Evolutionary conservation across 768 basidiomycete genomes (phyloP), one percentile per base, ranked within the genome.

Genomic region (Pholiota microspora): DNA sequence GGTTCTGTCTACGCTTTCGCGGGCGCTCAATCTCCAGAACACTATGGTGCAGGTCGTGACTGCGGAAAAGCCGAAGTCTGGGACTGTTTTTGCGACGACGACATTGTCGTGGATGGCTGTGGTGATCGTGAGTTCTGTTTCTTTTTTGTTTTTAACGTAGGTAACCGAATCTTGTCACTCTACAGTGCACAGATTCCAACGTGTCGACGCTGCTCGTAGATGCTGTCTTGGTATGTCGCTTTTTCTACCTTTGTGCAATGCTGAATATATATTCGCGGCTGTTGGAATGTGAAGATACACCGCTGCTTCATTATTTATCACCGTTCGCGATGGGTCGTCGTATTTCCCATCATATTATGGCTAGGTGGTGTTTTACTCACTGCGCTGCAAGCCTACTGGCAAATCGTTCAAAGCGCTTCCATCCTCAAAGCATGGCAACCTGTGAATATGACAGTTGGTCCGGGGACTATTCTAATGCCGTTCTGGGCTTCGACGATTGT

Each of bases 301-400:
- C 57, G 64, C 9, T 62, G 61, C 45, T 66, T 62, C 62, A 51
- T 59, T 32, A 24, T 63, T 10, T 66, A 55, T 45, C 23, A 29
- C 3, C 57, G 53, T 44, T 61, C 58, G 21, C 27, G 24, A 15
- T 42, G 35, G 2, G 47, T 54, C 2, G 44, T 62, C 32, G 21
- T 51, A 7, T 45, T 64, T 23, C 62, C 64, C 3, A 48, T 51
- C 18, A 23, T 61, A n/a, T 31, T 66, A 5, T 66, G 57, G 55
- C 18, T 62, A 13, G 58, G 57, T 5, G 48, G 57, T 8, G 18
- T 57, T 1, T n/a, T 46, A 28, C 29, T 44, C 8, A 58, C 57
- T 8, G 49, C 12, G 2, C 31, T 57, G 3, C 55, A 57, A 23
- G 45, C 45, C n/a, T 57, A 57, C 36, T 52, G 50, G 51, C 55